Conservation (phyloP, 441 rosid species). For the Dalechampia spathulata region DNA sequence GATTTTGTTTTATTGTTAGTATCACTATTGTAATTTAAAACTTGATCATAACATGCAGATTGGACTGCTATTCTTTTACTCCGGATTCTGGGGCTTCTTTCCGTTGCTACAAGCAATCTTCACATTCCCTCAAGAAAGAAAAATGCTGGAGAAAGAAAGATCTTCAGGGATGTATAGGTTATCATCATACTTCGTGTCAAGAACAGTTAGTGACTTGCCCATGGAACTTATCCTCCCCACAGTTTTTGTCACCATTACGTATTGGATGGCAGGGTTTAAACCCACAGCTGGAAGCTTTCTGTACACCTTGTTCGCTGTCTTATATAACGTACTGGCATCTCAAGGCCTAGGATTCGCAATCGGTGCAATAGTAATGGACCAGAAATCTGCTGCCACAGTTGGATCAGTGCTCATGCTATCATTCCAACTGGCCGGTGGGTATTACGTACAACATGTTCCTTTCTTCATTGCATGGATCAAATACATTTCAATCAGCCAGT, state of each 20-base stretch:
- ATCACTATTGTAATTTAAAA: too few relatives aligned
- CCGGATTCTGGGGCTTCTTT: conserved; percentile 61
- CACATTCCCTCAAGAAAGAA: conserved; percentile 70
- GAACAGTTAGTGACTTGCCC: conserved; percentile 51
- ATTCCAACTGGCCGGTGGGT: conserved; percentile 40
- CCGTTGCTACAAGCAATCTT: conserved; percentile 68
- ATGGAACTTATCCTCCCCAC: conserved; percentile 62
- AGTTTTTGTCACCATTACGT: conserved; percentile 40
- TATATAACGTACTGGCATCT: conserved; percentile 33
- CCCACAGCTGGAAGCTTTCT: conserved; percentile 28
- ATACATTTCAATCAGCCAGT: conserved; percentile 28
- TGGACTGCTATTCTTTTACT: conserved; percentile 61
- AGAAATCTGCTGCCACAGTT: conserved; percentile 28
- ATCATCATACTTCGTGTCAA: conserved; percentile 59
- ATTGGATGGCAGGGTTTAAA: conserved; percentile 70
- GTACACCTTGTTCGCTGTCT: conserved; percentile 30
- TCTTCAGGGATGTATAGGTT: conserved; percentile 78
- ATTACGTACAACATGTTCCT: conserved; percentile 42
- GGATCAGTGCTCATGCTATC: conserved; percentile 35
- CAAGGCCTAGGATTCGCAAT: conserved; percentile 48
- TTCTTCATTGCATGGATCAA: conserved; percentile 39
- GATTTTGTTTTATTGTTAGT: too few relatives aligned
- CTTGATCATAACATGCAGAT: conserved; percentile 31
- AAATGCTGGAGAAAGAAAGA: conserved; percentile 73
- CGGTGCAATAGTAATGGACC: conserved; percentile 49